Conservation (phyloP, 2,329 filamentous ascomycete species). For the Pyricularia pennisetigena region DNA sequence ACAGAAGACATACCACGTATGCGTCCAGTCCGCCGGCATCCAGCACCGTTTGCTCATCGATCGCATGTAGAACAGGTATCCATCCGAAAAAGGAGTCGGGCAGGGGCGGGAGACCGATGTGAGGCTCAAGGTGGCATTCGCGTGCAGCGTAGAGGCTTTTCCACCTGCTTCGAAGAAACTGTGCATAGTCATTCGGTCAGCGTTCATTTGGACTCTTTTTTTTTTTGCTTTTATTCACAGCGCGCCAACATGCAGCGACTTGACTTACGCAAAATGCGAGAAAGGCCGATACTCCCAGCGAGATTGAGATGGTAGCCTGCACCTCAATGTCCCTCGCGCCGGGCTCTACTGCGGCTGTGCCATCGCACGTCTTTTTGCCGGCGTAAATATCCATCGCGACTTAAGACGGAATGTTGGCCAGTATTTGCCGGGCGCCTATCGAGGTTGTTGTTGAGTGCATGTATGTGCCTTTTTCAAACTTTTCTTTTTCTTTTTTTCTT, state of each 20-base stretch:
- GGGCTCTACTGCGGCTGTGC: slow-evolving; percentile 20
- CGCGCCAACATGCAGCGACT: background rate
- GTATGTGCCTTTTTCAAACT: background rate
- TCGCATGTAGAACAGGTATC: slow-evolving; percentile 76
- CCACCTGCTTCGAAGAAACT: slow-evolving; percentile 88
- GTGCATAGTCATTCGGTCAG: slow-evolving; percentile 1
- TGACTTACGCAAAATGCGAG: slow-evolving; percentile 65
- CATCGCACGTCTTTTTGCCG: slow-evolving; percentile 11
- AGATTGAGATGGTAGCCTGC: slow-evolving; percentile 64
- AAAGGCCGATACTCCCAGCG: slow-evolving; percentile 62
- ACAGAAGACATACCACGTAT: slow-evolving; percentile 57
- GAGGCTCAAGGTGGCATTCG: slow-evolving; percentile 58
- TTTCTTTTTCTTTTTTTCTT: background rate
- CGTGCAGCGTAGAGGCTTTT: slow-evolving; percentile 81
- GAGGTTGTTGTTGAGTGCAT: background rate
- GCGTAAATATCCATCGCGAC: slow-evolving; percentile 13
- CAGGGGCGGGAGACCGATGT: slow-evolving; percentile 59
- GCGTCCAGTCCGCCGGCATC: slow-evolving; percentile 88
- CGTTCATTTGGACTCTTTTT: background rate
- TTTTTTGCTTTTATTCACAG: background rate
- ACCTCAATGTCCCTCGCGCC: slow-evolving; percentile 39
- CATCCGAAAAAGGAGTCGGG: slow-evolving; percentile 84
- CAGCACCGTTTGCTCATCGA: slow-evolving; percentile 83
- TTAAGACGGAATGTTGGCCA: background rate
- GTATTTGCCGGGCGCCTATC: background rate